Conservation (phyloP, 495 filamentous ascomycete genomes). For the Podospora comata region DNA sequence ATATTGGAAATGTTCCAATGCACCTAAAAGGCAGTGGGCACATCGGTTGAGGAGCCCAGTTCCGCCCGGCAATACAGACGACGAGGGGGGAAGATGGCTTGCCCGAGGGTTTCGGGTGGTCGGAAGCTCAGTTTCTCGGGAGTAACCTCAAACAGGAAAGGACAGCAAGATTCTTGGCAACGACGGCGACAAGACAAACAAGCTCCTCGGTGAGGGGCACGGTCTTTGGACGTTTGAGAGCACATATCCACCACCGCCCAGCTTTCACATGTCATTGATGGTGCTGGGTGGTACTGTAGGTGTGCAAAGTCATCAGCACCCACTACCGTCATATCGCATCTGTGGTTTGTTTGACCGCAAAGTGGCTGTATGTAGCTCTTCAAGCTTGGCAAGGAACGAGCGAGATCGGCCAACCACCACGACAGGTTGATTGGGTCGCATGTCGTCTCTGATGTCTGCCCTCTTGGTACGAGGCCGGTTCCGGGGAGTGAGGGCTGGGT, state of each 20-base stretch:
- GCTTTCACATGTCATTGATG: not conserved
- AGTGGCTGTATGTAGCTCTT: not conserved
- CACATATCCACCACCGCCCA: not conserved
- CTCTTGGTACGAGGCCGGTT: not conserved
- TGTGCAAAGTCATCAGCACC: not conserved
- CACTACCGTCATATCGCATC: not conserved
- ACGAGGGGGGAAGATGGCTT: not conserved
- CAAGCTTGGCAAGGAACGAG: not conserved
- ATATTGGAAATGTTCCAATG: not conserved
- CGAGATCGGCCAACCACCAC: conserved; percentile 2
- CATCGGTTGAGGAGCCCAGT: too few species aligned
- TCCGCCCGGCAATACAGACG: not conserved
- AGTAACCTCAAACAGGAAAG: not conserved
- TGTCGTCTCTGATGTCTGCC: not conserved
- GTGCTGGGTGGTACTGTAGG: not conserved
- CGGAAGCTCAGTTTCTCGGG: conserved; percentile 9
- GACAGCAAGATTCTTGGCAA: not conserved
- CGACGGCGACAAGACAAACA: conserved; percentile 1
- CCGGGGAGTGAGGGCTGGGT: not conserved
- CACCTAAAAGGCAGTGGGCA: not conserved
- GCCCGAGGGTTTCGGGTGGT: conserved; percentile 7
- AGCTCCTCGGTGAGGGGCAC: not conserved
- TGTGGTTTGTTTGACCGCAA: not conserved
- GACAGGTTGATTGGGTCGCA: not conserved
- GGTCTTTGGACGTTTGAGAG: not conserved